Evolutionary conservation across 2,329 filamentous ascomycete species (phyloP).

Genomic region (Xylariaceae sp.): DNA sequence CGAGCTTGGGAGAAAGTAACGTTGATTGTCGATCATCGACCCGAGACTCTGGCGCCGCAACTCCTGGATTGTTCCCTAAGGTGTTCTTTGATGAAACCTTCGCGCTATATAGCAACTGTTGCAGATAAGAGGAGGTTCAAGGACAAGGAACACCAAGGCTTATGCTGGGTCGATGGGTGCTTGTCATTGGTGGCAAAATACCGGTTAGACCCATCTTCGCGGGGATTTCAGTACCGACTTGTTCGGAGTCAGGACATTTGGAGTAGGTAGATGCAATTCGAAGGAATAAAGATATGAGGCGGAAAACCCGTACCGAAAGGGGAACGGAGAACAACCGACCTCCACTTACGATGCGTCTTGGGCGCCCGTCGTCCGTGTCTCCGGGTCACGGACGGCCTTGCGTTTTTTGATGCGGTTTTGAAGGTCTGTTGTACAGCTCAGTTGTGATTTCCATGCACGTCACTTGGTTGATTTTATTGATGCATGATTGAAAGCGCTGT

Average conservation of each 20-base stretch:
- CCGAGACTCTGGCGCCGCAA: too few relatives aligned
- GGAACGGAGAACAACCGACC: background rate
- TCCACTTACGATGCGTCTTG: background rate
- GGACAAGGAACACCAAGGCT: background rate
- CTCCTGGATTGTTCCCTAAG: background rate
- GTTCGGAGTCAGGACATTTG: constrained; percentile 3
- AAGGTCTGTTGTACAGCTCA: too few relatives aligned
- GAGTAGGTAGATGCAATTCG: background rate
- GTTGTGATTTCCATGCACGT: too few relatives aligned
- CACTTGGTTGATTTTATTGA: too few relatives aligned
- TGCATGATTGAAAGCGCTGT: too few relatives aligned
- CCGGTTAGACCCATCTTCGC: constrained; percentile 6
- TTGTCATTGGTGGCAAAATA: constrained; percentile 19
- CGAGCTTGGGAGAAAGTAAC: constrained; percentile 2
- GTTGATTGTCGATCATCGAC: background rate
- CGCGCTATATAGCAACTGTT: background rate
- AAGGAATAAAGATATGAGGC: background rate
- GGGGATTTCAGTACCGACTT: background rate
- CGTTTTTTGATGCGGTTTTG: background rate
- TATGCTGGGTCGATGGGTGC: background rate
- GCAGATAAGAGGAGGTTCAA: background rate
- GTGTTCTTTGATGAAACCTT: background rate
- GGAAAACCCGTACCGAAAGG: background rate
- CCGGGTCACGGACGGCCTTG: background rate
- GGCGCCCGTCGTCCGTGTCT: background rate